Conservation (phyloP, 192 early-diverging fungal genomes). For the Chytriomyces sp. region DNA sequence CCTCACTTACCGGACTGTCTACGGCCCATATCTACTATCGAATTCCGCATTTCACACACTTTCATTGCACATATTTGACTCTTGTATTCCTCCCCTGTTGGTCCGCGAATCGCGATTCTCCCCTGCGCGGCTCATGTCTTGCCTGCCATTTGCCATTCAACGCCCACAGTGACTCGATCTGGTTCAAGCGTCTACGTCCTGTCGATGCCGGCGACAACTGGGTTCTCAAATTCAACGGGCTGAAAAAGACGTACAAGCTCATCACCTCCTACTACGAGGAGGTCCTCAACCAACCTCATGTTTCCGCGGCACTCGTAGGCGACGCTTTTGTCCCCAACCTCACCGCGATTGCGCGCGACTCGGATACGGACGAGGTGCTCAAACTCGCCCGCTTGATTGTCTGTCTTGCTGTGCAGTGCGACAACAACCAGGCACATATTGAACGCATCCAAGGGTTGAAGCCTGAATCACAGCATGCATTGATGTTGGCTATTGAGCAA, state of each 20-base stretch:
- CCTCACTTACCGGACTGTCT: background rate
- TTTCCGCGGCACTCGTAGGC: constrained; percentile 20
- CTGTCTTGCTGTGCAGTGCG: constrained; percentile 83
- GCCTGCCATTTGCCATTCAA: background rate
- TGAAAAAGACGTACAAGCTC: constrained; percentile 88
- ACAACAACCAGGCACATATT: constrained; percentile 82
- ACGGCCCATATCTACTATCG: background rate
- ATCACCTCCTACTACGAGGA: constrained; percentile 86
- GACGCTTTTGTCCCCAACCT: constrained; percentile 72
- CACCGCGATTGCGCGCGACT: constrained; percentile 81
- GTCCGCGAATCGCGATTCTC: background rate
- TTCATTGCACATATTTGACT: background rate
- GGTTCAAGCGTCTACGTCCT: constrained; percentile 81
- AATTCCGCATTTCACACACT: background rate
- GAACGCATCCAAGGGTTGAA: constrained; percentile 77
- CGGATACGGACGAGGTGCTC: constrained; percentile 68
- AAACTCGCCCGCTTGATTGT: constrained; percentile 83
- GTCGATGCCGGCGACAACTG: constrained; percentile 87
- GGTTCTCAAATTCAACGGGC: constrained; percentile 90
- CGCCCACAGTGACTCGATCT: constrained; percentile 73
- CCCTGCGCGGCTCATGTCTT: background rate
- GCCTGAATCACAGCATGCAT: constrained; percentile 71
- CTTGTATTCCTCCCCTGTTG: background rate
- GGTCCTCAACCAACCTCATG: constrained; percentile 68
- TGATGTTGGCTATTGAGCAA: constrained; percentile 92